phyloP scores from a whole-genome alignment of 441 rosid genomes.

The Syzygium malaccense region DNA sequence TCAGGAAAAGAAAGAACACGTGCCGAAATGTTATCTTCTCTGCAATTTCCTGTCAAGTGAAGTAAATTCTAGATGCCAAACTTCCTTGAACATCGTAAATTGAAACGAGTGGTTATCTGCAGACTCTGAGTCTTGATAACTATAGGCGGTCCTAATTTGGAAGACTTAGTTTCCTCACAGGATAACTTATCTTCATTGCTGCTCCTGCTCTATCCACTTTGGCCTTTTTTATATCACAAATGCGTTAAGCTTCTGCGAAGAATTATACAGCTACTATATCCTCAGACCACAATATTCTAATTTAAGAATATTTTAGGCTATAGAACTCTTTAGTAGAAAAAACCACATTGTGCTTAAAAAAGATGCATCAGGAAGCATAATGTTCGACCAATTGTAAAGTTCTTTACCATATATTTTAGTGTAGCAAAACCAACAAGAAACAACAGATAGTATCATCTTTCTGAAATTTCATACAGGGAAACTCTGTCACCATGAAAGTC shows the following conservation, averaged over 20 bases:
- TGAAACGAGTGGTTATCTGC: not conserved
- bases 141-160: not conserved
- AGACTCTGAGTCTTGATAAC: not conserved
- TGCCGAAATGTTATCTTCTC: not conserved
- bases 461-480: slow-evolving; percentile 25
- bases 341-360: not conserved
- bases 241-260: not conserved
- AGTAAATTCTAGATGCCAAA: not conserved
- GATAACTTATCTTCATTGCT: not conserved
- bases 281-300: not conserved
- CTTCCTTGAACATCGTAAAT: not conserved
- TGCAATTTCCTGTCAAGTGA: not conserved
- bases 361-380: not conserved
- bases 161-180: not conserved
- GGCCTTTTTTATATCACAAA: not conserved
- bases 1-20: not conserved
- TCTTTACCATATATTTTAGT: not conserved
- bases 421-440: not conserved
- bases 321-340: not conserved
- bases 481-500: slow-evolving; percentile 63
- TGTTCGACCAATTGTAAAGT: not conserved
- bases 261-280: not conserved
- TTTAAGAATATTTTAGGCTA: not conserved
- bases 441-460: not conserved
- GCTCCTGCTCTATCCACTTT: not conserved